phyloP scores from a whole-genome alignment of 306 rosid species.

The Leucaena leucocephala region DNA sequence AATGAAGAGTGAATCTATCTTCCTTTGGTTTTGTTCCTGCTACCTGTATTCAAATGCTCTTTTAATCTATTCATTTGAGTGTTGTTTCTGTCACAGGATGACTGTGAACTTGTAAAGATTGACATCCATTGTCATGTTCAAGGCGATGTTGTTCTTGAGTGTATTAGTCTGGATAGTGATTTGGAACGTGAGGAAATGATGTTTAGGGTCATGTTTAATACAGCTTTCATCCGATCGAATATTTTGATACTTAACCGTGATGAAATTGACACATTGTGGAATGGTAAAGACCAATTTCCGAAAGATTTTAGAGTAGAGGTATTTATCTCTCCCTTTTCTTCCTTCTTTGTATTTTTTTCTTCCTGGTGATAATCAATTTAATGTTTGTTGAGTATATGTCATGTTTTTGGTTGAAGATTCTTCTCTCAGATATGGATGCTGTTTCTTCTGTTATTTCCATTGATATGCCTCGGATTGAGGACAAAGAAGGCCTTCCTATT shows the following conservation, averaged over 20 bases:
- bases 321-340: slow-evolving; percentile 38
- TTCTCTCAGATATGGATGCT: slow-evolving; percentile 95
- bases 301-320: slow-evolving; percentile 97
- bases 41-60: slow-evolving; percentile 12
- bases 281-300: slow-evolving; percentile 74
- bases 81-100: slow-evolving; percentile 53
- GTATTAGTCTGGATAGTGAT: slow-evolving; percentile 80
- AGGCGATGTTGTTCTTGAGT: slow-evolving; percentile 98
- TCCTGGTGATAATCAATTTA: slow-evolving; percentile 29
- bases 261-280: slow-evolving; percentile 87
- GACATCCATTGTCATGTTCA: slow-evolving; percentile 93
- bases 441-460: slow-evolving; percentile 61
- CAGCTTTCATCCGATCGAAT: slow-evolving; percentile 94
- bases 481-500: slow-evolving; percentile 88
- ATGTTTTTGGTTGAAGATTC: slow-evolving; percentile 70
- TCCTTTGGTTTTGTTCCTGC: slow-evolving; percentile 29
- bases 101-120: slow-evolving; percentile 86
- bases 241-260: slow-evolving; percentile 96
- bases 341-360: slow-evolving; percentile 10
- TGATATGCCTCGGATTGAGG: slow-evolving; percentile 73
- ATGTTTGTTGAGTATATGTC: slow-evolving; percentile 35
- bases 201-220: slow-evolving; percentile 95
- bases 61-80: slow-evolving; percentile 20
- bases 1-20: neutral
- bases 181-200: slow-evolving; percentile 87